These are phyloP conservation scores for Tetrapisispora taiwanensis DNA, from an alignment of 805 yeast genomes.

Conservation along the genomic window DNA sequence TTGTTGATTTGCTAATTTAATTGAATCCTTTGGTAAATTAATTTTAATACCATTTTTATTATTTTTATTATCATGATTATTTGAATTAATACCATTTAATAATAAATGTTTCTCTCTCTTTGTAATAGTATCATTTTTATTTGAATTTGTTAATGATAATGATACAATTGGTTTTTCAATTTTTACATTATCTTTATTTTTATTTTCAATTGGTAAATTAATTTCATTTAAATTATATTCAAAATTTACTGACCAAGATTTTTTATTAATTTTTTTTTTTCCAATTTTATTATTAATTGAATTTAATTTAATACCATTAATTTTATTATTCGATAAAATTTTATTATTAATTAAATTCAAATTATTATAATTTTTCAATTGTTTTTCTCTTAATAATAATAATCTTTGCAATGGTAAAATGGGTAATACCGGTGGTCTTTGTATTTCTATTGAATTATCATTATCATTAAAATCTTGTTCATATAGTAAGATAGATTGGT, in stretches of 20 bases:
- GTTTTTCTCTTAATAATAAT: slow-evolving; percentile 21
- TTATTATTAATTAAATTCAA: not conserved
- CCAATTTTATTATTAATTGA: not conserved
- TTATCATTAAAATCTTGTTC: not conserved
- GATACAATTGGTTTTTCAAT: not conserved
- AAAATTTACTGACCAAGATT: slow-evolving; percentile 24
- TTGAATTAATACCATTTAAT: not conserved
- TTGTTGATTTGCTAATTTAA: slow-evolving; percentile 3
- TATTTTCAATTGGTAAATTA: not conserved
- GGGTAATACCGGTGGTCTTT: slow-evolving; percentile 25
- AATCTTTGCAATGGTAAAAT: slow-evolving; percentile 25
- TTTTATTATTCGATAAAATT: too few relatives aligned
- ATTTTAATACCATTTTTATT: not conserved
- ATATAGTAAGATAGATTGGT: not conserved
- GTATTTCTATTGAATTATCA: not conserved
- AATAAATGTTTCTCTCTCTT: not conserved
- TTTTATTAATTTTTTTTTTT: slow-evolving; percentile 6
- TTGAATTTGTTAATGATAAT: not conserved
- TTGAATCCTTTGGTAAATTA: not conserved
- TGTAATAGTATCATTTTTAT: not conserved
- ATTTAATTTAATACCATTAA: not conserved
- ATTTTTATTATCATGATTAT: too few relatives aligned
- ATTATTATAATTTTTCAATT: slow-evolving; percentile 4
- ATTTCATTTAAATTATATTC: slow-evolving; percentile 20
- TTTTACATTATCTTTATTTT: not conserved